Base-by-base conservation (phyloP, 768 basidiomycete genomes). In the Scleroderma bovista region DNA sequence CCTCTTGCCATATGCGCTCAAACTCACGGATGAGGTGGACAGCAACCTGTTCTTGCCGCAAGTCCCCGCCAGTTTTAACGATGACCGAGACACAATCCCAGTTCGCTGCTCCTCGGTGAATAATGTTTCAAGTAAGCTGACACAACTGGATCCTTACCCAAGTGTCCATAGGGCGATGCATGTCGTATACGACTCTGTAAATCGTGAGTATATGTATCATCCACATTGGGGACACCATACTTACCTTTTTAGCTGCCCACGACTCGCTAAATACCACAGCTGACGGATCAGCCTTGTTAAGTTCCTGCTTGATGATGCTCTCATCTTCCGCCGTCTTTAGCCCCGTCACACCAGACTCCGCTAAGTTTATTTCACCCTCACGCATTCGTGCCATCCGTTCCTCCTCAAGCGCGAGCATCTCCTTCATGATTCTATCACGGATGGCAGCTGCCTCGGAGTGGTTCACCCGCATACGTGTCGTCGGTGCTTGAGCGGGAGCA, bases 31-130 rank as follows among this genome's bases (percentile, higher is more conserved):
- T 93, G 11, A 99, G 80, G 59, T 96, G 93, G 6, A 95, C 91
- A 4, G 96, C 96, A 20, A 99, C 76, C 67, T 99, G 96, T 63
- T 99, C 96, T 70, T 99, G 96, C 39, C 96, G 82, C 47, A 99
- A 67, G 66, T 99, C 96, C 31, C 87, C 94, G 3, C 95, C 95
- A 6, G 94, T 98, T 71, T 99, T 99, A 63, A 99, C 93, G 52
- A 99, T 99, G 36, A 97, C 93, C 8, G 94, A 95, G 39, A 96
- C 79, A 58, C 93, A 93, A 64, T 95, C 86, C 85, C 85, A 89
- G 55, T 75, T 84, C 20, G 80, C 85, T 87, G 59, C 41, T 46
- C 48, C 40, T 23, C 36, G 52, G 43, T 41, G 4, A 43, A 24
- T 32, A 23, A 43, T 23, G 16, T 10, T 15, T 26, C 22, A 8